Evolutionary conservation across 2,329 filamentous ascomycete species (phyloP).

Genomic region (Hymenoscyphus repandus): DNA sequence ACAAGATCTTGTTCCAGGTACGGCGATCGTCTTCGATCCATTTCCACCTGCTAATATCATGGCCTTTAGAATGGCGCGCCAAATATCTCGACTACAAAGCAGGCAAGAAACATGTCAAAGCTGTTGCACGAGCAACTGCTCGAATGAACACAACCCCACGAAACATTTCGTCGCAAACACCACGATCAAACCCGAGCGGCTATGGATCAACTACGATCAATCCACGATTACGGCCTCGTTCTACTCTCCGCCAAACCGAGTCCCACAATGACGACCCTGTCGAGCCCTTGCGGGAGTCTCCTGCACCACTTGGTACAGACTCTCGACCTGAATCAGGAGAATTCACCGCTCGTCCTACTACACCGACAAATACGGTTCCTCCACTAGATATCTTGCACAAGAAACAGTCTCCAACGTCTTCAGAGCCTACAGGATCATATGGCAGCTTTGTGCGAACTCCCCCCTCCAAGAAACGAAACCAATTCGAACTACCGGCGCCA

Average conservation of each 20-base stretch:
- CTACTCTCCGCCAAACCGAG: constrained; percentile 4
- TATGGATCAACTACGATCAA: constrained; percentile 23
- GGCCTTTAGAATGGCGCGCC: constrained; percentile 69
- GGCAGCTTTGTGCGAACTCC: constrained; percentile 59
- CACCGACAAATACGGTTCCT: constrained; percentile 23
- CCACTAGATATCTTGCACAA: constrained; percentile 33
- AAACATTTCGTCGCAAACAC: constrained; percentile 11
- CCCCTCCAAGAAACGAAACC: constrained; percentile 32
- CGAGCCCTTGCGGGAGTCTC: constrained; percentile 17
- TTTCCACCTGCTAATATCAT: background rate
- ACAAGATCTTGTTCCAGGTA: constrained; percentile 78
- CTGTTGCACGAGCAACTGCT: constrained; percentile 67
- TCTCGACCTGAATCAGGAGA: constrained; percentile 16
- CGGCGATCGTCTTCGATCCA: constrained; percentile 15
- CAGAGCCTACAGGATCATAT: constrained; percentile 42
- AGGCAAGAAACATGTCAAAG: constrained; percentile 91
- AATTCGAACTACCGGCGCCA: constrained; percentile 56
- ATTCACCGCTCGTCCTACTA: constrained; percentile 15
- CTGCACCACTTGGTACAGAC: constrained; percentile 20
- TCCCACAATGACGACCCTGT: constrained; percentile 6
- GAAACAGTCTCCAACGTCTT: constrained; percentile 8
- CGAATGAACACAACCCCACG: constrained; percentile 50
- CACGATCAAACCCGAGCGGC: constrained; percentile 14
- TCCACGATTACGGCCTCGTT: constrained; percentile 4
- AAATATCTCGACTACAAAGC: constrained; percentile 96